These are phyloP conservation scores for Solanum etuberosum DNA, from an alignment of 257 asterid species.

Conservation along the genomic window DNA sequence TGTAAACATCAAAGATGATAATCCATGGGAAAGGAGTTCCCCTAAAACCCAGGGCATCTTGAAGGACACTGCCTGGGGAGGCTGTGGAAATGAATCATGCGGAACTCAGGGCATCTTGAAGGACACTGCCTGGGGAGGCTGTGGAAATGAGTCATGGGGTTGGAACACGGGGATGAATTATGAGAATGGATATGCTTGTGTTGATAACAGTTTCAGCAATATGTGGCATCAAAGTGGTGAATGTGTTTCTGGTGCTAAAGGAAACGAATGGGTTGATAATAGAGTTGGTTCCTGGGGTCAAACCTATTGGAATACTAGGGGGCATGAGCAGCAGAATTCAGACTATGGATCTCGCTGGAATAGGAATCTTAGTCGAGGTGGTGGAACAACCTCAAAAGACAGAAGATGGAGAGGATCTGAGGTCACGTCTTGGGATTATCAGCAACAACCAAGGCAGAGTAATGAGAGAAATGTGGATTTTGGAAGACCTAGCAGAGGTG, in stretches of 20 bases:
- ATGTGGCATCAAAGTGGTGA: conserved; percentile 15
- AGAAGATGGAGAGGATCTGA: conserved; percentile 3
- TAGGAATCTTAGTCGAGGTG: conserved; percentile 2
- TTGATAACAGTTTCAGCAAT: conserved; percentile 2
- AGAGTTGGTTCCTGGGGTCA: conserved; percentile 21
- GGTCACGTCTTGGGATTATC: not conserved
- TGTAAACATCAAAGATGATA: conserved; percentile 9
- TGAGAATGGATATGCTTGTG: conserved; percentile 1
- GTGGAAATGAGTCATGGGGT: conserved; percentile 30
- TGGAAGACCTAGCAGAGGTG: conserved; percentile 16
- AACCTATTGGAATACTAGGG: conserved; percentile 13
- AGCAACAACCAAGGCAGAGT: not conserved
- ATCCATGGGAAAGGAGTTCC: conserved; percentile 59
- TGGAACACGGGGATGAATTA: conserved; percentile 21
- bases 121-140: conserved; percentile 34
- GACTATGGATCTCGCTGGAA: conserved; percentile 19
- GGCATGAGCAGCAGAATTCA: conserved; percentile 12
- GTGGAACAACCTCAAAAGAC: not conserved
- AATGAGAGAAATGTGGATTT: conserved; percentile 19
- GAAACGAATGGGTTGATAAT: conserved; percentile 26
- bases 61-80: conserved; percentile 36
- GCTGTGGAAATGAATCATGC: too few relatives aligned
- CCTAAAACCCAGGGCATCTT: conserved; percentile 16
- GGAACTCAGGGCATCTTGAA: conserved; percentile 22
- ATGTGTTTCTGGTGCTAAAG: conserved; percentile 11